Base-by-base conservation (phyloP, 345 rosid species). In the Rhizophora mangle region DNA sequence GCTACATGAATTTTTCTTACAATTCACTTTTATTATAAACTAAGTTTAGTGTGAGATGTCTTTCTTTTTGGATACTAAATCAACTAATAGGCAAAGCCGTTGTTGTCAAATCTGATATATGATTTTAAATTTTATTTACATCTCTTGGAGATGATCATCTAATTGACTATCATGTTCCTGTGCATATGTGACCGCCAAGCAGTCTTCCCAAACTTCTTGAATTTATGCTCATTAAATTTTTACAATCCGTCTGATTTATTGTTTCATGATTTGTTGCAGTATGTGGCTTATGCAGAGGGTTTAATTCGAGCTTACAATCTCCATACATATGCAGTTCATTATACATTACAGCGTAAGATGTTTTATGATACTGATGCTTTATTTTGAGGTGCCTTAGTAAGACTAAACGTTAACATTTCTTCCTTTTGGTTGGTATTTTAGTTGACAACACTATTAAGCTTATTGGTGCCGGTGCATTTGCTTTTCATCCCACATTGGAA, bases 281-380 rank as follows among this genome's bases (percentile, higher is more conserved):
- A 90, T 81, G 96, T 95, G 57, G 99, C 99, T 32, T 95, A 95
- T 86, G 93, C 99, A 47, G 99, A 95, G 65, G 99, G 99, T 72
- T 77, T 90, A 80, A 95, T 92, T 75, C 88, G 96, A 80, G 99
- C 99, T 13, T 95, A 95, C 81, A 95, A 88, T 86, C 92, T 95
- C 75, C 93, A 88, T 62, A 82, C 96, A 43, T 95, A 92, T 83
- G 97, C 93, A 67, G 96, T 95, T 78, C 87, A 75, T 66, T 95
- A 95, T 74, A 90, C 99, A 31, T 80, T 95, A 69, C 97, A 92
- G 68, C 85, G 97, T 95, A 74, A 88, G 97, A 80, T 62, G 56
- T 55, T 56, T 56, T 55, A 72, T 46, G 53, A 27, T 65, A 37
- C 51, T 53, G 29, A 30, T 56, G 63, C 6, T 69, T 46, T 22